Conservation (phyloP, 371 early-diverging fungal genomes). For the Mortierella sp. region DNA sequence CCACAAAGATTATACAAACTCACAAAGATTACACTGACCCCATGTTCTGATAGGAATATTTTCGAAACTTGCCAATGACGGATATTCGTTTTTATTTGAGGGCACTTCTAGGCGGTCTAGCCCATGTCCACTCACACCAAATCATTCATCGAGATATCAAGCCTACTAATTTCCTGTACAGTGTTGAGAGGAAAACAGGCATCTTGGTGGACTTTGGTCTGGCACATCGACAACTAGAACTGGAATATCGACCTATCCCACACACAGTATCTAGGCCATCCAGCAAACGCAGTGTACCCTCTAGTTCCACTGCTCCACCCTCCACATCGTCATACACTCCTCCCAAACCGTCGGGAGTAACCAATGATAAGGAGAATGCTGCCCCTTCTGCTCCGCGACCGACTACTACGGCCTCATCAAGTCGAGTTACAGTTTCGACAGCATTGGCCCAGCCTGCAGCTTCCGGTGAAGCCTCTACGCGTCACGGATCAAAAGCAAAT, state of each 20-base stretch:
- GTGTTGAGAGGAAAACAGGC: slow-evolving; percentile 74
- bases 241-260: neutral
- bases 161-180: slow-evolving; percentile 97
- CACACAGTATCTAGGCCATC: neutral
- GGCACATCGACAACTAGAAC: slow-evolving; percentile 72
- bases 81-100: slow-evolving; percentile 89
- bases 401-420: neutral
- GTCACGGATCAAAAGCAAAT: no score
- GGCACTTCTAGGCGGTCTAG: slow-evolving; percentile 79
- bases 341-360: neutral
- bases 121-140: slow-evolving; percentile 74
- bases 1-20: no score
- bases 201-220: slow-evolving; percentile 98
- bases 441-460: no score
- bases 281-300: neutral
- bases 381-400: neutral
- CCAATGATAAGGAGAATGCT: neutral
- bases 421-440: no score
- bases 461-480: no score
- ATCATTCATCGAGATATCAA: slow-evolving; percentile 97
- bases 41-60: slow-evolving; percentile 63
- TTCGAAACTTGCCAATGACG: slow-evolving; percentile 61
- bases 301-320: neutral
- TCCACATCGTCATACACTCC: neutral
- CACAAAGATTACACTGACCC: no score